Conservation (phyloP, 768 basidiomycete species). For the Saitozyma podzolica region DNA sequence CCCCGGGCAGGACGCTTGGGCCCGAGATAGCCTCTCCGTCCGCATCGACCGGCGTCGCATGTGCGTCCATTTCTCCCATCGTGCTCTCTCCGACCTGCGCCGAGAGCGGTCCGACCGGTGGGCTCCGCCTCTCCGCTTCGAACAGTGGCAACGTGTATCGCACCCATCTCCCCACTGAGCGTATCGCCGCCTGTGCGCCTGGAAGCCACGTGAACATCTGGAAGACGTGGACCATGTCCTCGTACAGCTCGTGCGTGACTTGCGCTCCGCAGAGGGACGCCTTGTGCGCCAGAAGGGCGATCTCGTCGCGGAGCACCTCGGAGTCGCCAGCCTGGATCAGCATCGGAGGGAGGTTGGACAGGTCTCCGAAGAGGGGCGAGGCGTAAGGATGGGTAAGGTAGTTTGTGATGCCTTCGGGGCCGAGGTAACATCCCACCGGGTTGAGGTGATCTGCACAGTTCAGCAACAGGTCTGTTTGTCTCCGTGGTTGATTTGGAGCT, state of each 20-base stretch:
- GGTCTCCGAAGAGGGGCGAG: conserved; percentile 86
- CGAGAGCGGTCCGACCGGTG: neutral
- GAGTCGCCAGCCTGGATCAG: conserved; percentile 90
- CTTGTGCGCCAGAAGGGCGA: conserved; percentile 87
- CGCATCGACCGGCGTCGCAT: conserved; percentile 5
- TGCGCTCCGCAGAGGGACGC: conserved; percentile 81
- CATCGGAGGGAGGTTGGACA: conserved; percentile 80
- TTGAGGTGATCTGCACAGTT: conserved; percentile 79
- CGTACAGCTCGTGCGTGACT: conserved; percentile 82
- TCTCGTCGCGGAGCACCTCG: conserved; percentile 93
- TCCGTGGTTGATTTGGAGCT: neutral
- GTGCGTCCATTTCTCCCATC: conserved; percentile 14
- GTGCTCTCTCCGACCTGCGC: conserved; percentile 14
- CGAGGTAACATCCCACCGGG: conserved; percentile 91
- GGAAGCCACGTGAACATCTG: conserved; percentile 71
- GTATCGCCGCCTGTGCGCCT: conserved; percentile 41
- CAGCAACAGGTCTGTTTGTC: neutral
- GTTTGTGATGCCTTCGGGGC: conserved; percentile 62
- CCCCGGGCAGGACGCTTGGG: neutral
- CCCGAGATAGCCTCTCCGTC: conserved; percentile 2
- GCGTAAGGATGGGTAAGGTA: conserved; percentile 96
- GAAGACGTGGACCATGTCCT: conserved; percentile 93
- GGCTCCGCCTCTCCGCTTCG: conserved; percentile 19
- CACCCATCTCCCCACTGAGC: conserved; percentile 41
- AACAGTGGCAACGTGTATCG: conserved; percentile 35